Conservation (phyloP, 2,329 filamentous ascomycete genomes). For the Microdochium nivale region DNA sequence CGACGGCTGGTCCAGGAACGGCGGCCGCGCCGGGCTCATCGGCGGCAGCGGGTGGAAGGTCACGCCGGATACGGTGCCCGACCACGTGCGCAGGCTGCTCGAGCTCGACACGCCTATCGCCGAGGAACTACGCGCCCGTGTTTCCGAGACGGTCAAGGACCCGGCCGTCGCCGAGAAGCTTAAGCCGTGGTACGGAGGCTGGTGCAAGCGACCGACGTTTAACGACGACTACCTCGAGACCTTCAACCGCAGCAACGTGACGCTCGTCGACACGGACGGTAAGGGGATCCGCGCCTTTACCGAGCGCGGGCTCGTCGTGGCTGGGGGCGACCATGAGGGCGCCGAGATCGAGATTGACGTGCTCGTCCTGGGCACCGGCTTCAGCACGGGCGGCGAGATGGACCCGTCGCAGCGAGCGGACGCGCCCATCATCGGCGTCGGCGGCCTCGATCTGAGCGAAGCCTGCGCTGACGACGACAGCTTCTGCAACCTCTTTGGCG, state of each 20-base stretch:
- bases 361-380: conserved; percentile 10
- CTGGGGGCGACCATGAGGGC: conserved; percentile 25
- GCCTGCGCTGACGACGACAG: not conserved
- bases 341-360: conserved; percentile 10
- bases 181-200: conserved; percentile 40
- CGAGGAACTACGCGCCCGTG: conserved; percentile 28
- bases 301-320: conserved; percentile 26
- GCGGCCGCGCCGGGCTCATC: conserved; percentile 15
- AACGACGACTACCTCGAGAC: conserved; percentile 36
- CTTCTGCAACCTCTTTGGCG: conserved; percentile 8
- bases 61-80: conserved; percentile 12
- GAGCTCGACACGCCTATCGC: conserved; percentile 20
- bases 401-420: conserved; percentile 7
- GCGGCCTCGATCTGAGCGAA: conserved; percentile 3
- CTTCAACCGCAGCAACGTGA: conserved; percentile 41
- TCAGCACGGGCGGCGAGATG: not conserved
- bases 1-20: conserved; percentile 26
- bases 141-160: conserved; percentile 31
- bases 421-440: conserved; percentile 5
- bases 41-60: conserved; percentile 11
- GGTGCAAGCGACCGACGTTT: conserved; percentile 45
- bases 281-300: conserved; percentile 30
- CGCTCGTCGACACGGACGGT: conserved; percentile 38
- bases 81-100: not conserved
- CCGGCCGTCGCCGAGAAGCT: conserved; percentile 19